These are phyloP conservation scores for Acanthamoeba triangularis DNA, from an alignment of 208 protist species.

Conservation along the genomic window DNA sequence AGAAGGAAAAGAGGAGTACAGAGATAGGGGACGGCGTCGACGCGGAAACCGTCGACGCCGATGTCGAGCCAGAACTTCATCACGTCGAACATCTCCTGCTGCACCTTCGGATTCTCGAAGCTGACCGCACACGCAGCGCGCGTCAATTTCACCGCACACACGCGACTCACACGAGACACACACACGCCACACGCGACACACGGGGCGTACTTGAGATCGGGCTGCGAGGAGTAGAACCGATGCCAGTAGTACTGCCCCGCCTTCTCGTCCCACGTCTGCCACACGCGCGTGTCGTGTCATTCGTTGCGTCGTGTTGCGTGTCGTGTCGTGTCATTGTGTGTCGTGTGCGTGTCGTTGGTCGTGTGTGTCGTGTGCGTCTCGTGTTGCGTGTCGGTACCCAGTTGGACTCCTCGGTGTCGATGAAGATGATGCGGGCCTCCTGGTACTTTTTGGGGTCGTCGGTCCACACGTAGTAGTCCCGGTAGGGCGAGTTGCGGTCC, in stretches of 20 bases:
- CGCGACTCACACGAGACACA: background rate
- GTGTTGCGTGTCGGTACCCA: too few species aligned
- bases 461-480: constrained; percentile 89
- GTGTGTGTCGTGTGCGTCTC: background rate
- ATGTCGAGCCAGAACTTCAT: constrained; percentile 89
- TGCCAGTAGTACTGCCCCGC: constrained; percentile 89
- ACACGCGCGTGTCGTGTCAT: background rate
- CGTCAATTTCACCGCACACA: background rate
- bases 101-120: constrained; percentile 89
- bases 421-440: constrained; percentile 88
- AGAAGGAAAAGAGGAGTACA: constrained; percentile 72
- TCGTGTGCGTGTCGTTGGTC: background rate
- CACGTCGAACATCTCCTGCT: constrained; percentile 87
- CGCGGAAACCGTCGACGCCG: constrained; percentile 90
- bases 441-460: constrained; percentile 82
- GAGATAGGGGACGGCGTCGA: constrained; percentile 89
- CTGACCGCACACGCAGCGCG: background rate
- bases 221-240: constrained; percentile 87
- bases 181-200: too few species aligned
- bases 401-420: constrained; percentile 86
- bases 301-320: too few species aligned
- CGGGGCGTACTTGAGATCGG: constrained; percentile 85
- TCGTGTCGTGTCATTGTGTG: too few species aligned
- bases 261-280: constrained; percentile 86
- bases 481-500: constrained; percentile 82